These are phyloP conservation scores for Gaultheria prostrata DNA, from an alignment of 148 eudicot species.

Conservation along the genomic window DNA sequence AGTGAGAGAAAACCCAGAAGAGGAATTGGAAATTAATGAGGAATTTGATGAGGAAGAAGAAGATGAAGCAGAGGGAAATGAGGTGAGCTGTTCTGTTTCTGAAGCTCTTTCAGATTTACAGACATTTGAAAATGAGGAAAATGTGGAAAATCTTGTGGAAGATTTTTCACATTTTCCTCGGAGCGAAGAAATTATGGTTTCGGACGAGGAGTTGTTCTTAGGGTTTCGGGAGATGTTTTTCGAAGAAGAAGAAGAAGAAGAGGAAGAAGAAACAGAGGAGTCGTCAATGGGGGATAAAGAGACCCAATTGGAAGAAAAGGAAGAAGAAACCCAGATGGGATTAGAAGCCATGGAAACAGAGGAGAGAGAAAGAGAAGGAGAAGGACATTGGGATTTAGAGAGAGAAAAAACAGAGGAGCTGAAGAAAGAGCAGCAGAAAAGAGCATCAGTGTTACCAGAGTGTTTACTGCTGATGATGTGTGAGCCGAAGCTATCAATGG, in stretches of 20 bases:
- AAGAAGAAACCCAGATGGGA: background rate
- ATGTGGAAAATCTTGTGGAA: background rate
- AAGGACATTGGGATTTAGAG: constrained; percentile 4
- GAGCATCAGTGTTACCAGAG: constrained; percentile 55
- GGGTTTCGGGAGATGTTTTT: background rate
- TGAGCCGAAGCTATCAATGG: constrained; percentile 95
- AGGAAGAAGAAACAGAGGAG: constrained; percentile 6
- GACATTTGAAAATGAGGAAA: constrained; percentile 14
- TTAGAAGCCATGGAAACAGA: background rate
- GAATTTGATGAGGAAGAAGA: constrained; percentile 15
- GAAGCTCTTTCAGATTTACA: constrained; percentile 29
- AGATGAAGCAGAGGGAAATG: constrained; percentile 21
- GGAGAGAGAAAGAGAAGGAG: constrained; percentile 17
- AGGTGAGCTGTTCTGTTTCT: constrained; percentile 1
- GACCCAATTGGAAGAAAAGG: constrained; percentile 12
- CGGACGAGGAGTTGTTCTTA: background rate
- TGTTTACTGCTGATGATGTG: constrained; percentile 89
- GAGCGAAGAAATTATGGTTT: constrained; percentile 21
- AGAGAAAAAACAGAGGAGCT: background rate
- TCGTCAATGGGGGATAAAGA: background rate
- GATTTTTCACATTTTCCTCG: too few species aligned
- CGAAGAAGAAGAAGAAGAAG: constrained; percentile 10
- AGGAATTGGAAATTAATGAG: background rate
- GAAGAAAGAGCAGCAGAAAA: constrained; percentile 15
- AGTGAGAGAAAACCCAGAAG: constrained; percentile 20